Evolutionary conservation across 768 basidiomycete species (phyloP).

Genomic region (Steccherinum ochraceum): DNA sequence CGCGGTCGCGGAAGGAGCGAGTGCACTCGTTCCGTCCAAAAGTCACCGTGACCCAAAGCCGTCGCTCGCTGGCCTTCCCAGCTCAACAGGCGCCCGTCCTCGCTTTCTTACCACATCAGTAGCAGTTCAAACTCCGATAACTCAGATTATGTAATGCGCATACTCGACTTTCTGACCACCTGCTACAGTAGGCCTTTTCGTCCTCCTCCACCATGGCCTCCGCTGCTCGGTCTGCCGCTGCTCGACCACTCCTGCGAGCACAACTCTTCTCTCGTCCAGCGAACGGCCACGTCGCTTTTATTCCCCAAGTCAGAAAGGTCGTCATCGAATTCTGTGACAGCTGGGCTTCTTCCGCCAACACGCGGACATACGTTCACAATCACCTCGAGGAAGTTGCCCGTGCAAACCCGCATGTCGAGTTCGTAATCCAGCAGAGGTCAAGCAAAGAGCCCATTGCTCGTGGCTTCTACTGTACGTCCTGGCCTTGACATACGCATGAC

Average conservation of each 20-base stretch:
- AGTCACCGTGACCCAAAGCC: too few species aligned
- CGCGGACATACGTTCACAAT: slow-evolving; percentile 63
- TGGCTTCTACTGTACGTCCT: slow-evolving; percentile 69
- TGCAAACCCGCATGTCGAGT: slow-evolving; percentile 75
- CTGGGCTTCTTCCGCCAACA: slow-evolving; percentile 68
- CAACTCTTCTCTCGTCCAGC: slow-evolving; percentile 52
- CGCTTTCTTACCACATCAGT: too few species aligned
- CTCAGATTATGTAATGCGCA: too few species aligned
- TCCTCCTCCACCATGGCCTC: slow-evolving; percentile 28
- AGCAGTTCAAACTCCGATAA: too few species aligned
- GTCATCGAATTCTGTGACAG: slow-evolving; percentile 87
- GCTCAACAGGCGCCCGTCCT: too few species aligned
- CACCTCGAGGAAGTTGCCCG: slow-evolving; percentile 60
- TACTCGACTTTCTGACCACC: too few species aligned
- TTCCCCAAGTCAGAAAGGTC: slow-evolving; percentile 77
- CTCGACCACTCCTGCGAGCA: slow-evolving; percentile 37
- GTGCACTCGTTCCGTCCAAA: too few species aligned
- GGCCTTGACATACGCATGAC: background rate
- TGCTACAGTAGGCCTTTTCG: too few species aligned
- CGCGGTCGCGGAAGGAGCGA: slow-evolving; percentile 9
- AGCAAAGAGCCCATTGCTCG: slow-evolving; percentile 74
- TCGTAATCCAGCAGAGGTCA: slow-evolving; percentile 73
- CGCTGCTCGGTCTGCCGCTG: slow-evolving; percentile 17
- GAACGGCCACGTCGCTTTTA: slow-evolving; percentile 69
- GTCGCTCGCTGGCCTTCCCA: too few species aligned